Evolutionary conservation across 2,329 filamentous ascomycete species (phyloP).

Genomic region (Fulvia fulva): DNA sequence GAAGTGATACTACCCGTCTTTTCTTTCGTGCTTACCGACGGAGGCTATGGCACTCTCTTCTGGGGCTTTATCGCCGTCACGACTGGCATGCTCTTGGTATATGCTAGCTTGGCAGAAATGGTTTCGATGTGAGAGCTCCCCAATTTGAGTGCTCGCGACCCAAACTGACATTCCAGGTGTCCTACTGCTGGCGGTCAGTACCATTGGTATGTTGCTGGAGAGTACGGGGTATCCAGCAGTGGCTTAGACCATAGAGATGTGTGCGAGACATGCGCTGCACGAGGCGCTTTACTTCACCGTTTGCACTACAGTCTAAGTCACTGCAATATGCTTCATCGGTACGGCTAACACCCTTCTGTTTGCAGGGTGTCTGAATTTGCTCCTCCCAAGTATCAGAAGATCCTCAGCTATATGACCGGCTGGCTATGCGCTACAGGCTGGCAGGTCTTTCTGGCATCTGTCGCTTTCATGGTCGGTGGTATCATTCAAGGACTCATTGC

Average conservation of each 20-base stretch:
- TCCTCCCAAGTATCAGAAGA: conserved; percentile 23
- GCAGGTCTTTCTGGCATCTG: conserved; percentile 42
- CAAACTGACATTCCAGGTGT: conserved; percentile 1
- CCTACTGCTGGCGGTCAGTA: conserved; percentile 24
- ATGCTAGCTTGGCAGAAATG: conserved; percentile 21
- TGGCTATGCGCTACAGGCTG: conserved; percentile 34
- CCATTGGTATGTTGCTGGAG: conserved; percentile 3
- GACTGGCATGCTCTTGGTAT: conserved; percentile 16
- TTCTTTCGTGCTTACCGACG: conserved; percentile 17
- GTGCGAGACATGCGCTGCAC: too few species aligned
- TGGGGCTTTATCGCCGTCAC: conserved; percentile 21
- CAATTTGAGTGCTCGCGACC: too few species aligned
- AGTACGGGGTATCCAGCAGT: too few species aligned
- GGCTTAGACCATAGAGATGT: too few species aligned
- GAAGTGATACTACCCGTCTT: conserved; percentile 21
- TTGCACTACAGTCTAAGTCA: too few species aligned
- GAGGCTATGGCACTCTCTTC: conserved; percentile 22
- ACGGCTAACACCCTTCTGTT: too few species aligned
- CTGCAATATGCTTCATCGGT: too few species aligned
- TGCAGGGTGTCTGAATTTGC: conserved; percentile 28
- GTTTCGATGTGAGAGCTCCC: conserved; percentile 6
- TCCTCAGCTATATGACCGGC: conserved; percentile 25
- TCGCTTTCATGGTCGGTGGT: conserved; percentile 40
- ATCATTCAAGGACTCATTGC: conserved; percentile 16
- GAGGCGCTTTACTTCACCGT: too few species aligned